Evolutionary conservation across 2,329 filamentous ascomycete genomes (phyloP), one percentile per base, ranked within the genome.

Genomic region (Aphanocladium album): DNA sequence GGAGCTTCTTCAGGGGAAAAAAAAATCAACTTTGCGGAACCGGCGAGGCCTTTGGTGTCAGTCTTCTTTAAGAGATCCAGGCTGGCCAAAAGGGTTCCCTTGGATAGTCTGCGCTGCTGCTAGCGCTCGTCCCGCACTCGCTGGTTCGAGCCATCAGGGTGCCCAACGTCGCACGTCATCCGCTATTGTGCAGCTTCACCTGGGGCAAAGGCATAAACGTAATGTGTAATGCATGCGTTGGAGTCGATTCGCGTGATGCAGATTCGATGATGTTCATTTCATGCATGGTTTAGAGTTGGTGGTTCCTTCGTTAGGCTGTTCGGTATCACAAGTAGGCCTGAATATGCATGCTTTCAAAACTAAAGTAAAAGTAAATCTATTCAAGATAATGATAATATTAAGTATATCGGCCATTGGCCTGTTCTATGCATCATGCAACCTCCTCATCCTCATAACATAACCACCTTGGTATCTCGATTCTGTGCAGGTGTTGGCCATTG

Each of bases 11-110:
- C 39, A 21, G 30, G 39, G 33, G n/a, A 19, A 30, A 23, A 46
- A n/a, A 33, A 21, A 43, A 14, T 23, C 17, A 58, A 35, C 56
- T 23, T 5, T 12, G n/a, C 45, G 5, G 45, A 23, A 47, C 6
- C n/a, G n/a, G n/a, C n/a, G n/a, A n/a, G n/a, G 19, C 45, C 45
- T 27, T 49, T 49, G 39, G 43, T 23, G 30, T 21, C 9, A 11
- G 11, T 3, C 12, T 33, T 51, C n/a, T 58, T 33, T 43, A 35
- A 11, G 41, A 30, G 33, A 27, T 7, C 5, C 8, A n/a, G 33
- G 5, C n/a, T 41, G 56, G 46, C 56, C 56, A 58, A 58, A 41
- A 58, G 56, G 56, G 56, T 58, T 58, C 46, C 46, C 54, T 30
- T 39, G 9, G 27, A 19, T 17, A 37, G 39, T n/a, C 23, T 27